Evolutionary conservation across 2,329 filamentous ascomycete species (phyloP).

Genomic region (Cercospora citrullina): DNA sequence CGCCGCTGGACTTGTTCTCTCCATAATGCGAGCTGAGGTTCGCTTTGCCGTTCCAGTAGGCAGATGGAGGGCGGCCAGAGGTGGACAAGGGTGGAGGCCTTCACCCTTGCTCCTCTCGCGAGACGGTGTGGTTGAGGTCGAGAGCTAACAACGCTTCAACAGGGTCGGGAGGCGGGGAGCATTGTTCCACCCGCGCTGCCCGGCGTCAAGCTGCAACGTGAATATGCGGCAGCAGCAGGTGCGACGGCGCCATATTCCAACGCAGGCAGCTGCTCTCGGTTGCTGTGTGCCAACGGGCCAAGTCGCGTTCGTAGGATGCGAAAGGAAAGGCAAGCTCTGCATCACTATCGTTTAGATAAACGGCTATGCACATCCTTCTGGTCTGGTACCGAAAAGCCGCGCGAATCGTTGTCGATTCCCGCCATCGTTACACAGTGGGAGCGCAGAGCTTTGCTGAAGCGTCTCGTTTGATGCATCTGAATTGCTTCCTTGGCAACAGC

Average conservation of each 20-base stretch:
- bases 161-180: not conserved
- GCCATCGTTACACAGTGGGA: constrained; percentile 12
- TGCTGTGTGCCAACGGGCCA: not conserved
- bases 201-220: not conserved
- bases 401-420: not conserved
- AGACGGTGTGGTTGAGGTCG: not conserved
- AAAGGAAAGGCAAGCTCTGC: not conserved
- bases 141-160: not conserved
- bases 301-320: not conserved
- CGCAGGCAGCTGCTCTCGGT: not conserved
- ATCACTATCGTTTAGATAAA: not conserved
- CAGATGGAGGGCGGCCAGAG: not conserved
- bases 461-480: not conserved
- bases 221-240: not conserved
- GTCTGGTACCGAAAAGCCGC: constrained; percentile 1
- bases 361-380: not conserved
- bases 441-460: not conserved
- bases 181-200: not conserved
- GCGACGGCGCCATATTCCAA: not conserved
- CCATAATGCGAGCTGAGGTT: not conserved
- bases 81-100: not conserved
- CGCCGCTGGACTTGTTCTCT: not conserved
- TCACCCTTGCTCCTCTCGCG: constrained; percentile 10
- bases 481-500: not conserved
- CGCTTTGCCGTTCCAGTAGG: not conserved